Conservation (phyloP, 2,329 filamentous ascomycete species). For the Alternaria hordeiaustralica region DNA sequence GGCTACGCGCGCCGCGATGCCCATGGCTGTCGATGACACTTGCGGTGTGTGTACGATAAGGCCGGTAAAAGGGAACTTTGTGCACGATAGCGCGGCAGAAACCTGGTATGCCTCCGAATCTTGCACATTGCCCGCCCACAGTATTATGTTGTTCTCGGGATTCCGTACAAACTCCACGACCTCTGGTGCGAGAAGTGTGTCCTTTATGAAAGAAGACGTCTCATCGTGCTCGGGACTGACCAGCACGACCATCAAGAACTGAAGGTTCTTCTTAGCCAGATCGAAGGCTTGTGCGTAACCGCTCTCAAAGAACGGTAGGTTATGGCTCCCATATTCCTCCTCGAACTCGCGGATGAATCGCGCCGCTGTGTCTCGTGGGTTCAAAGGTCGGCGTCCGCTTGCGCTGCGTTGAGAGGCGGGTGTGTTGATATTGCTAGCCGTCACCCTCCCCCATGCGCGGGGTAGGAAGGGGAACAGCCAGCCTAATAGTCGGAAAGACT, state of each 20-base stretch:
- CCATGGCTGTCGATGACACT: conserved; percentile 86
- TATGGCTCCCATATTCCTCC: conserved; percentile 81
- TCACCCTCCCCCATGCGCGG: conserved; percentile 60
- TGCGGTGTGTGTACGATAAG: conserved; percentile 87
- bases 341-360: conserved; percentile 93
- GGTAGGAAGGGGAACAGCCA: conserved; percentile 84
- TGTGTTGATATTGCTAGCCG: conserved; percentile 53
- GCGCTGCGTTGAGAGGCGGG: conserved; percentile 62
- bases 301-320: conserved; percentile 80
- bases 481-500: conserved; percentile 73
- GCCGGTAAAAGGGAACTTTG: conserved; percentile 89
- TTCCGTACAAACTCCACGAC: conserved; percentile 77
- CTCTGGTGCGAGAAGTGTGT: conserved; percentile 79
- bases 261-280: conserved; percentile 85
- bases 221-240: conserved; percentile 95
- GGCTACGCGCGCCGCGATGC: conserved; percentile 78
- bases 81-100: conserved; percentile 82
- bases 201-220: conserved; percentile 78
- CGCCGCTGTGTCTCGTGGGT: conserved; percentile 85
- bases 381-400: conserved; percentile 74
- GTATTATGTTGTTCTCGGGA: conserved; percentile 76
- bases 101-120: conserved; percentile 96
- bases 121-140: conserved; percentile 93
- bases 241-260: conserved; percentile 87
- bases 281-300: conserved; percentile 94